Conservation (phyloP, 345 rosid species). For the Luvunga scandens region DNA sequence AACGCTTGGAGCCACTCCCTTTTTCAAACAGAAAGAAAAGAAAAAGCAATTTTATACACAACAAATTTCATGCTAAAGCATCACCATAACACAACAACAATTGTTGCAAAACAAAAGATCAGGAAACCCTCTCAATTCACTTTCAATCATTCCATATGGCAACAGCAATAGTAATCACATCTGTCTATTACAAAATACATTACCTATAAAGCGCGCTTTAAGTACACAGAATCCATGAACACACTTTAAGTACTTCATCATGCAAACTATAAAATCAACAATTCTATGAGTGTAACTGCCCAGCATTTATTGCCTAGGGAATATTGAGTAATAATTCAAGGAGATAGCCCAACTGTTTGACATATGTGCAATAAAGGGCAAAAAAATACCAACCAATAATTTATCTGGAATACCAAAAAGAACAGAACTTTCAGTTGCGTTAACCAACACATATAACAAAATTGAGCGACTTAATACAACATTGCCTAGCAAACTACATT, state of each 20-base stretch:
- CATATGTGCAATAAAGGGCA: background rate
- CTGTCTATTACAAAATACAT: background rate
- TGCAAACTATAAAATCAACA: background rate
- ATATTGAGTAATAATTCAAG: background rate
- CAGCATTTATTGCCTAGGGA: background rate
- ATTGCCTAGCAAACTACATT: background rate
- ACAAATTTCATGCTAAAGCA: background rate
- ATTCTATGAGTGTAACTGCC: background rate
- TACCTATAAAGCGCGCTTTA: background rate
- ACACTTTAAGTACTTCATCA: background rate
- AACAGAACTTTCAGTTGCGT: background rate
- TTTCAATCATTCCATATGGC: background rate
- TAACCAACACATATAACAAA: background rate
- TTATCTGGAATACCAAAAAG: background rate
- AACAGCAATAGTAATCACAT: background rate
- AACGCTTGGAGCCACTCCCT: slow-evolving; percentile 30
- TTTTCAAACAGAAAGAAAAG: slow-evolving; percentile 23
- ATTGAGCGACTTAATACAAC: background rate
- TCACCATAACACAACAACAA: background rate
- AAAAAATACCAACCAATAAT: background rate
- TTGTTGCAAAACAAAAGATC: background rate
- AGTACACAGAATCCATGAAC: background rate
- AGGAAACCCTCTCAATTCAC: background rate
- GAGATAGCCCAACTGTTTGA: background rate
- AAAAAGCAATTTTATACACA: slow-evolving; percentile 10